These are phyloP conservation scores for Colletotrichum filicis DNA, from an alignment of 2,329 filamentous ascomycete genomes.

Conservation along the genomic window DNA sequence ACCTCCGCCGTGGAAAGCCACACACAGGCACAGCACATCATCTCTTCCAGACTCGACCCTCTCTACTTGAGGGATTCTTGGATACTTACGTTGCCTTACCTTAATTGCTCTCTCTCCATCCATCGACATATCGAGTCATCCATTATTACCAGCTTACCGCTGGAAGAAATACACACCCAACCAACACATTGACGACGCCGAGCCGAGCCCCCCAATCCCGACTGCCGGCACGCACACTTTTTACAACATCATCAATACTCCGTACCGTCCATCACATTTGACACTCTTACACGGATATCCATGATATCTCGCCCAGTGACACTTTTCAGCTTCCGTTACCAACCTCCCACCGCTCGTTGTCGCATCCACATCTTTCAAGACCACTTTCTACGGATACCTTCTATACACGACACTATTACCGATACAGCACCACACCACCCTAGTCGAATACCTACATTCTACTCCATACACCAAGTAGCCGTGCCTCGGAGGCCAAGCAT, in stretches of 20 bases:
- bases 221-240: slow-evolving; percentile 4
- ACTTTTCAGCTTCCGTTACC: slow-evolving; percentile 16
- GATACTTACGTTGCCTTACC: neutral
- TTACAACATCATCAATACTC: neutral
- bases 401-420: neutral
- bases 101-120: neutral
- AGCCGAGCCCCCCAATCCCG: neutral
- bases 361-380: neutral
- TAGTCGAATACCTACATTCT: no score
- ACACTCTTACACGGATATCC: slow-evolving; percentile 25
- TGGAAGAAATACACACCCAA: neutral
- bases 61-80: neutral
- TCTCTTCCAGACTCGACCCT: neutral
- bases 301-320: slow-evolving; percentile 13
- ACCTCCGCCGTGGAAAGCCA: neutral
- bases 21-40: neutral
- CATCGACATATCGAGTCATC: neutral
- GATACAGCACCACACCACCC: neutral
- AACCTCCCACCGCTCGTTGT: slow-evolving; percentile 3
- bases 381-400: neutral
- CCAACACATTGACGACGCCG: neutral
- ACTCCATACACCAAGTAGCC: neutral
- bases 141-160: neutral
- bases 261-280: neutral
- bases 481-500: neutral